phyloP scores from a whole-genome alignment of 495 filamentous ascomycete species.

The Penicillium lividum region DNA sequence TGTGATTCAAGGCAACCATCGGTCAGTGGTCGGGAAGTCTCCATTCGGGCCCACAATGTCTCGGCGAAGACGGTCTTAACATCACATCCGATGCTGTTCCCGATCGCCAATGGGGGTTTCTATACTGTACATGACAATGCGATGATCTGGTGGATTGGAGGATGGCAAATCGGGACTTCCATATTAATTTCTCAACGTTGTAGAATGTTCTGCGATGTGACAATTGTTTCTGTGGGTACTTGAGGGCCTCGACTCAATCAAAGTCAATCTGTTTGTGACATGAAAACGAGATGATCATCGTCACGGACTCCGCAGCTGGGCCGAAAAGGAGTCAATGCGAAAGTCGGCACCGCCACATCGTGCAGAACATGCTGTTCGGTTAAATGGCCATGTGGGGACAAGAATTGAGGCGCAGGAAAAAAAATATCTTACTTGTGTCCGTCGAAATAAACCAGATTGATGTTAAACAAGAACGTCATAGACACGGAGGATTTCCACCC shows the following conservation, averaged over 20 bases:
- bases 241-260: background rate
- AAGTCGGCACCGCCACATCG: background rate
- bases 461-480: background rate
- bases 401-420: slow-evolving; percentile 1
- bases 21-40: slow-evolving; percentile 1
- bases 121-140: background rate
- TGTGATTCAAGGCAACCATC: slow-evolving; percentile 10
- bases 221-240: background rate
- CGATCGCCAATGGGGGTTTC: slow-evolving; percentile 1
- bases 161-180: background rate
- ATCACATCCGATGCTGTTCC: slow-evolving; percentile 7
- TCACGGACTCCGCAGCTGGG: slow-evolving; percentile 5
- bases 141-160: background rate
- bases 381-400: background rate
- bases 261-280: slow-evolving; percentile 15
- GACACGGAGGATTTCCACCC: background rate
- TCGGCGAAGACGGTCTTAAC: slow-evolving; percentile 13
- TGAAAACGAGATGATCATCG: slow-evolving; percentile 12
- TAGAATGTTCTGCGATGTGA: background rate
- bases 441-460: background rate
- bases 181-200: background rate
- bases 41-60: slow-evolving; percentile 12
- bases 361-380: background rate
- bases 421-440: background rate
- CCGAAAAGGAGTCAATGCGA: background rate